A percentile compares a stretch with the other conserved stretches of the same genome.
phyloP scores from a whole-genome alignment of 805 yeast genomes.

The Metschnikowia reukaufii region DNA sequence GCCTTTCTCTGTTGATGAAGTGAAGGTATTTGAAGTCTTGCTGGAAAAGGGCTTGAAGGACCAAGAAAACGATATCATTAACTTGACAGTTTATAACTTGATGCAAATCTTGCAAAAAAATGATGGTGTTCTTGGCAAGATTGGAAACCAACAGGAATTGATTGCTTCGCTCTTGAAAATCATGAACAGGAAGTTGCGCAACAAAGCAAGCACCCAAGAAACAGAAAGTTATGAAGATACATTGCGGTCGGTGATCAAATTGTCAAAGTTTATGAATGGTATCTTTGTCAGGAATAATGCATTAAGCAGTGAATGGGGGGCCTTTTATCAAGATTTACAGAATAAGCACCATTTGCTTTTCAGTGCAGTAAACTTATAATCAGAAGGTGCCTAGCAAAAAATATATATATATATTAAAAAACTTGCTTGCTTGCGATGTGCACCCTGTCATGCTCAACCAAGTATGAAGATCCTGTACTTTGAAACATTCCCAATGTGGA shows the following conservation, averaged over 20 bases:
- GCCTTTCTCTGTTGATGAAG: conserved; percentile 26
- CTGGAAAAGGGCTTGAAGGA: conserved; percentile 55
- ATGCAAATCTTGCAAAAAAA: conserved; percentile 30
- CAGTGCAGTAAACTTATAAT: conserved; percentile 9
- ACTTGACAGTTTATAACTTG: conserved; percentile 48
- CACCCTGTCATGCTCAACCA: conserved; percentile 2
- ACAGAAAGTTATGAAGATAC: conserved; percentile 56
- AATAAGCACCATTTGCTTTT: conserved; percentile 21
- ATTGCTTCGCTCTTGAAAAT: conserved; percentile 36
- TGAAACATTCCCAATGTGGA: conserved; percentile 1
- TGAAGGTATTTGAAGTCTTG: conserved; percentile 41
- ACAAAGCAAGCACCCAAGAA: conserved; percentile 68
- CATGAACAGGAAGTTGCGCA: conserved; percentile 50
- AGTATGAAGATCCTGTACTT: conserved; percentile 3
- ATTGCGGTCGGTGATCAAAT: conserved; percentile 31
- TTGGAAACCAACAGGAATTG: conserved; percentile 29
- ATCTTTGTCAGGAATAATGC: conserved; percentile 11
- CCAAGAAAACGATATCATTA: conserved; percentile 57
- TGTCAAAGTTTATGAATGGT: conserved; percentile 26
- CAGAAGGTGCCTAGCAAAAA: neutral
- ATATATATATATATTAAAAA: too few species aligned
- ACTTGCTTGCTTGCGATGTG: neutral
- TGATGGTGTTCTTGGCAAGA: conserved; percentile 28
- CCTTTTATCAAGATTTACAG: conserved; percentile 18
- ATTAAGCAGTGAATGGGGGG: conserved; percentile 17